phyloP scores from a whole-genome alignment of 1,284 basidiomycete species.

The Nidula niveotomentosa region DNA sequence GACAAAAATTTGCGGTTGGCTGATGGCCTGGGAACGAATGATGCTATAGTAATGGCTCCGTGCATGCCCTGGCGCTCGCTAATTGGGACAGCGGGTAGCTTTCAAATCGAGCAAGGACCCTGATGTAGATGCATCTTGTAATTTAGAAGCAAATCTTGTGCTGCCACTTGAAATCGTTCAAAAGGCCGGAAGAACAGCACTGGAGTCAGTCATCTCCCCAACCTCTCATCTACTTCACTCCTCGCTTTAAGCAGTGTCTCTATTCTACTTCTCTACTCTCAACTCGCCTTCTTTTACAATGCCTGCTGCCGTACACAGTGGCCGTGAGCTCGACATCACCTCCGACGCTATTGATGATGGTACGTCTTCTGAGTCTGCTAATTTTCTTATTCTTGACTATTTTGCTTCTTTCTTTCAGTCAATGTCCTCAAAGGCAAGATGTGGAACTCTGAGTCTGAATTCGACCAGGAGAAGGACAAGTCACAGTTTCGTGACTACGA shows the following conservation, averaged over 20 bases:
- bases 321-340: conserved; percentile 54
- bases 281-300: conserved; percentile 11
- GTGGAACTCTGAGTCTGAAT: conserved; percentile 64
- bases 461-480: conserved; percentile 82
- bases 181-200: conserved; percentile 10
- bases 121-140: too few species aligned
- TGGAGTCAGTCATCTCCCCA: conserved; percentile 7
- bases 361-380: conserved; percentile 32
- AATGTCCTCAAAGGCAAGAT: conserved; percentile 63
- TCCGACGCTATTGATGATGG: conserved; percentile 79
- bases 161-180: conserved; percentile 1
- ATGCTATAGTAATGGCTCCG: too few species aligned
- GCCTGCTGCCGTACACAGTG: conserved; percentile 18
- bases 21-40: too few species aligned
- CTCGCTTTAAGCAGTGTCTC: background rate
- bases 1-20: too few species aligned
- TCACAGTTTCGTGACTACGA: conserved; percentile 70
- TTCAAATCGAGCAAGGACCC: too few species aligned
- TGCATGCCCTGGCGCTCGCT: too few species aligned
- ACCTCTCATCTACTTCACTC: background rate
- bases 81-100: too few species aligned
- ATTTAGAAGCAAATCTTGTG: too few species aligned
- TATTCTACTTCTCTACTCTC: background rate
- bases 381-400: background rate
- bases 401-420: conserved; percentile 35